Evolutionary conservation across 2,329 filamentous ascomycete genomes (phyloP).

Genomic region (Pseudogymnoascus sp.): DNA sequence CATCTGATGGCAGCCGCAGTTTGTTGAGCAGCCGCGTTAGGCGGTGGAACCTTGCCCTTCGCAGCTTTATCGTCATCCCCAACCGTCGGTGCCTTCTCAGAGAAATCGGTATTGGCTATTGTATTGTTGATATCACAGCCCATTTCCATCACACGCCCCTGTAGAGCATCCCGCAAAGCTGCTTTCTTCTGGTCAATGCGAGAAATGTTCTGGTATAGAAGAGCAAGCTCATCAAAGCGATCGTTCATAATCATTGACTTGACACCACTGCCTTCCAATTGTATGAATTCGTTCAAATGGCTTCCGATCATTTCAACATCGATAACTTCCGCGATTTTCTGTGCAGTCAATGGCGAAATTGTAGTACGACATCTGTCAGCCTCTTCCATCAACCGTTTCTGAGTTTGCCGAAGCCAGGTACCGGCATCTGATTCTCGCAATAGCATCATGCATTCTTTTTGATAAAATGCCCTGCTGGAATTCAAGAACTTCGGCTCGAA

Average conservation of each 20-base stretch:
- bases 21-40: conserved; percentile 62
- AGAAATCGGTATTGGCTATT: conserved; percentile 50
- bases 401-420: conserved; percentile 71
- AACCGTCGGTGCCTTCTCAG: conserved; percentile 28
- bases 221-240: conserved; percentile 66
- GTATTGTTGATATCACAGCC: conserved; percentile 75
- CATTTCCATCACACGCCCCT: conserved; percentile 68
- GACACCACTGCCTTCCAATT: conserved; percentile 77
- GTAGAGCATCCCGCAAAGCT: conserved; percentile 63
- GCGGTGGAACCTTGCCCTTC: conserved; percentile 41
- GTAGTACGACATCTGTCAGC: conserved; percentile 75
- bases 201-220: conserved; percentile 71
- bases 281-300: conserved; percentile 74
- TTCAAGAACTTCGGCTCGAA: conserved; percentile 76
- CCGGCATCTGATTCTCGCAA: conserved; percentile 73
- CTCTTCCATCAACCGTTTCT: conserved; percentile 71
- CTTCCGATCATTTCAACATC: conserved; percentile 72
- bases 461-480: conserved; percentile 68
- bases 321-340: conserved; percentile 68
- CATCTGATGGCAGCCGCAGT: conserved; percentile 86
- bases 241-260: conserved; percentile 90
- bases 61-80: conserved; percentile 43
- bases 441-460: conserved; percentile 64
- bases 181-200: conserved; percentile 69
- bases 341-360: conserved; percentile 60